Conservation (phyloP, 2,329 filamentous ascomycete species). For the Aspergillus costaricaensis region DNA sequence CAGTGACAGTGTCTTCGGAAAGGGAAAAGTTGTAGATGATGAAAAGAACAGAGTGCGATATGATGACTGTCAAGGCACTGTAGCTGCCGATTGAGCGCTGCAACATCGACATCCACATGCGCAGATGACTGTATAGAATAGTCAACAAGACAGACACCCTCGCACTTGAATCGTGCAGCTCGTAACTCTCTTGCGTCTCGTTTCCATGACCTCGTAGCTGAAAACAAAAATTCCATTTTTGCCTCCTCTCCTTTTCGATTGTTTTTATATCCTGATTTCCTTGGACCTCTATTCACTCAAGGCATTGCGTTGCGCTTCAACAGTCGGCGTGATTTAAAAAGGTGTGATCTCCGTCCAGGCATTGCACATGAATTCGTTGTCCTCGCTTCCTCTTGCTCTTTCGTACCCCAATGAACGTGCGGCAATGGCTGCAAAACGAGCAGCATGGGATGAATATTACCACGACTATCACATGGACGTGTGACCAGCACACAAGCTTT, state of each 20-base stretch:
- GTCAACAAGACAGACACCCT: constrained; percentile 17
- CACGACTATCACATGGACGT: constrained; percentile 8
- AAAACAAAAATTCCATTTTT: neutral
- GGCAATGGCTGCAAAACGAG: neutral
- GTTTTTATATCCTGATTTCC: constrained; percentile 8
- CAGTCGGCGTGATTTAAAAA: neutral
- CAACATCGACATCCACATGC: constrained; percentile 8
- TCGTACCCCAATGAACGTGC: neutral
- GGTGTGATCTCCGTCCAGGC: neutral
- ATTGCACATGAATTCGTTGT: neutral
- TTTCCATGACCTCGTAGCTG: constrained; percentile 32
- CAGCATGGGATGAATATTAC: neutral
- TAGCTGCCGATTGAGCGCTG: constrained; percentile 5
- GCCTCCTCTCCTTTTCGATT: constrained; percentile 10
- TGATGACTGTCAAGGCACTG: constrained; percentile 10
- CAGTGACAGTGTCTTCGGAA: constrained; percentile 22
- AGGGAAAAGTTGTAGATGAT: constrained; percentile 15
- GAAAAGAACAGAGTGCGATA: constrained; percentile 14
- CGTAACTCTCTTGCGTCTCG: constrained; percentile 35
- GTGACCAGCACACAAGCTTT: constrained; percentile 31
- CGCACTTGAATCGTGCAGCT: constrained; percentile 34
- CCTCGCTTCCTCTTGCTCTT: neutral
- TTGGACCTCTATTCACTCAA: constrained; percentile 6
- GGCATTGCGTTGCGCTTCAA: neutral
- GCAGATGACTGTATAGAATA: neutral